Percentiles rank a stretch among this genome's conserved stretches.
Evolutionary conservation across 164 flowering plant species (phyloP).

Genomic region (Nymphaea thermarum): DNA sequence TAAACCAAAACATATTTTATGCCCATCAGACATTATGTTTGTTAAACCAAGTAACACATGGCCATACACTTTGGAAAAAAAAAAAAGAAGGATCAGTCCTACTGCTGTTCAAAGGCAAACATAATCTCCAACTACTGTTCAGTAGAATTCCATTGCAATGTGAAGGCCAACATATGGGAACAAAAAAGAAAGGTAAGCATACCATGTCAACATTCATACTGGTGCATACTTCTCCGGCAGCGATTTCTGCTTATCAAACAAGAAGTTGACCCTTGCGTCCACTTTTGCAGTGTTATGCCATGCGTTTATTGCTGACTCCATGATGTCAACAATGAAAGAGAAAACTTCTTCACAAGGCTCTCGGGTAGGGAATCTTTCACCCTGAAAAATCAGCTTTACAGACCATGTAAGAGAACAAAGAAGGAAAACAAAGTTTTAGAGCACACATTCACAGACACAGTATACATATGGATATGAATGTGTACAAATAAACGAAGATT

Average conservation of each 20-base stretch:
- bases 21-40: no score
- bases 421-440: no score
- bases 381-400: not conserved
- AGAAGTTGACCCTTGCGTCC: conserved; percentile 71
- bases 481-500: no score
- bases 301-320: conserved; percentile 68
- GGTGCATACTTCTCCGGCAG: conserved; percentile 78
- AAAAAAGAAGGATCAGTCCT: not conserved
- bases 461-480: no score
- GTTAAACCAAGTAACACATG: no score
- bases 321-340: conserved; percentile 60
- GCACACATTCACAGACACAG: no score
- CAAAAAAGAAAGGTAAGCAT: not conserved
- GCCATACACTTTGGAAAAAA: not conserved
- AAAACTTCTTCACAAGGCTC: conserved; percentile 43
- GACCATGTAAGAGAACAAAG: no score
- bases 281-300: conserved; percentile 83
- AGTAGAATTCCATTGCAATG: no score
- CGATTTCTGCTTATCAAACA: conserved; percentile 75
- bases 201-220: conserved; percentile 87
- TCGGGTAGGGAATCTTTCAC: conserved; percentile 41
- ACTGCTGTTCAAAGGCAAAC: not conserved
- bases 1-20: no score
- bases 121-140: no score
- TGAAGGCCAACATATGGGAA: not conserved